A percentile compares a stretch with the other conserved stretches of the same genome.
Conservation (phyloP, 305 asterid genomes). For the Plantago rigida region DNA sequence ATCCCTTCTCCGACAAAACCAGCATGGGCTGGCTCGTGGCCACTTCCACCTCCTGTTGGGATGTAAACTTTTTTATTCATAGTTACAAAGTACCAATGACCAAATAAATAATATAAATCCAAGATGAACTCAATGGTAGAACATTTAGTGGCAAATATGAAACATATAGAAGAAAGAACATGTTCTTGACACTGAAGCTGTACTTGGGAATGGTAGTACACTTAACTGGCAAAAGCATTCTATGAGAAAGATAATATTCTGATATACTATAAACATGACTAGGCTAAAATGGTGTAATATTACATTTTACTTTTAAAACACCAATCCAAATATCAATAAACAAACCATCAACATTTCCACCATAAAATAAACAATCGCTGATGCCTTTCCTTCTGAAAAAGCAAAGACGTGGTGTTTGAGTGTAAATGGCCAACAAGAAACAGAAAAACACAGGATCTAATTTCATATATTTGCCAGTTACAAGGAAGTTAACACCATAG, state of each 20-base stretch:
- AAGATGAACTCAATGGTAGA: constrained; percentile 7
- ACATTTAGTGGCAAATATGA: not conserved
- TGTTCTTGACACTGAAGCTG: constrained; percentile 2
- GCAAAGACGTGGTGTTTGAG: not conserved
- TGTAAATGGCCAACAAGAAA: not conserved
- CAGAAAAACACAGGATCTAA: not conserved
- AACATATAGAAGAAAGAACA: not conserved
- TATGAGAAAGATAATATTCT: not conserved
- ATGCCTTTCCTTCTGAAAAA: too few relatives aligned
- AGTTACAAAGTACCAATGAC: not conserved
- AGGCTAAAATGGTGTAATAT: constrained; percentile 6
- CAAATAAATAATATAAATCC: constrained; percentile 10
- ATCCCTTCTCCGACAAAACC: constrained; percentile 99
- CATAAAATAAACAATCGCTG: too few relatives aligned
- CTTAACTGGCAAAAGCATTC: constrained; percentile 9
- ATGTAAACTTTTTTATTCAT: constrained; percentile 24
- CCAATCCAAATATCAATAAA: not conserved
- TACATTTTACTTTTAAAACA: not conserved
- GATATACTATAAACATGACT: not conserved
- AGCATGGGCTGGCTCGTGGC: constrained; percentile 98
- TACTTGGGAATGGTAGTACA: not conserved
- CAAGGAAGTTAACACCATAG: too few relatives aligned
- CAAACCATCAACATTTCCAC: too few relatives aligned
- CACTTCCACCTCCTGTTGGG: constrained; percentile 93
- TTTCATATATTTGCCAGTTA: constrained; percentile 4